phyloP scores from a whole-genome alignment of 345 rosid species.

The Microthlaspi erraticum region DNA sequence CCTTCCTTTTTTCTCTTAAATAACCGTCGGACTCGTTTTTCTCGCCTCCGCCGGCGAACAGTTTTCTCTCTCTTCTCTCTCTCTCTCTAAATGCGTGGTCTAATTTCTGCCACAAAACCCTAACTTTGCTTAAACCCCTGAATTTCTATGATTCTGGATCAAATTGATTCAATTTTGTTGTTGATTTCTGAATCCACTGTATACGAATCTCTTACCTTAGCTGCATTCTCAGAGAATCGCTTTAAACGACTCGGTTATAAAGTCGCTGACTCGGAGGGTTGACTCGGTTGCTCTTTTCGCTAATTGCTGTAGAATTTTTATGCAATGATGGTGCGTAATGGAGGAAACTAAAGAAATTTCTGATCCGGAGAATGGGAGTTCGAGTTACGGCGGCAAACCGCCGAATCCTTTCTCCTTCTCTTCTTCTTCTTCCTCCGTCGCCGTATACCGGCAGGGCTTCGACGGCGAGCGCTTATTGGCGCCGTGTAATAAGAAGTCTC shows the following conservation, averaged over 20 bases:
- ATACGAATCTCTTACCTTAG: slow-evolving; percentile 15
- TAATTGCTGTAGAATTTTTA: slow-evolving; percentile 12
- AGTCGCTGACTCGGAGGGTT: slow-evolving; percentile 29
- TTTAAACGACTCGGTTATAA: slow-evolving; percentile 23
- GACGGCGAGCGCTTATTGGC: slow-evolving; percentile 43
- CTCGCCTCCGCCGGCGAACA: slow-evolving; percentile 38
- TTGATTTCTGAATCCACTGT: slow-evolving; percentile 2
- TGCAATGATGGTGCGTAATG: slow-evolving; percentile 62
- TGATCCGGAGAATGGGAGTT: slow-evolving; percentile 56
- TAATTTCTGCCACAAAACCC: slow-evolving; percentile 40
- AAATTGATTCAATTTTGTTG: background rate
- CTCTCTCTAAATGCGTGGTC: slow-evolving; percentile 32
- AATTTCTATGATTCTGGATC: background rate
- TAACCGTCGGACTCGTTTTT: slow-evolving; percentile 34
- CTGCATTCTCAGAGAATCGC: slow-evolving; percentile 28
- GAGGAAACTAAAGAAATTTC: slow-evolving; percentile 56
- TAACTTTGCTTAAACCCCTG: slow-evolving; percentile 30
- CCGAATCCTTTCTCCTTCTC: slow-evolving; percentile 62
- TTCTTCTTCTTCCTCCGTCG: slow-evolving; percentile 52
- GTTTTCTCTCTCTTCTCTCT: background rate
- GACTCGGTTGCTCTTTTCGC: slow-evolving; percentile 25
- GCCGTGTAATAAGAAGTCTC: slow-evolving; percentile 57
- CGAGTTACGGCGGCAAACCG: slow-evolving; percentile 66
- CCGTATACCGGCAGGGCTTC: slow-evolving; percentile 41
- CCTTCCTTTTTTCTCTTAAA: background rate